Evolutionary conservation across 2,329 filamentous ascomycete species (phyloP), one percentile per base, ranked within the genome.

Genomic region (Zasmidium angulare): DNA sequence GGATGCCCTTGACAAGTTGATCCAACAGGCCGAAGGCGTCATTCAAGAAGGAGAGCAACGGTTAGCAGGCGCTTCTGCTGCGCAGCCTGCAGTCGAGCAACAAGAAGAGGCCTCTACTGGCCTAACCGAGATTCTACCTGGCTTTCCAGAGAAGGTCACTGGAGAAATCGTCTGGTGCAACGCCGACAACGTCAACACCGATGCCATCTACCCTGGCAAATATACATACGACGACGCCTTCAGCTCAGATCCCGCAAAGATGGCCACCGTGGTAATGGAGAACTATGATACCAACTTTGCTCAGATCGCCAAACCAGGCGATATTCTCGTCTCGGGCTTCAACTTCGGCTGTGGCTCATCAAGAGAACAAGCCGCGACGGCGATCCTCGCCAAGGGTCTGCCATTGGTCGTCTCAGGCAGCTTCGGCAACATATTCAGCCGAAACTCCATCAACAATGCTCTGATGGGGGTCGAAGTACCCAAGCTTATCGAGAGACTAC

Each of bases 171-270:
- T 96, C 50, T 96, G 95, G 76, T 90, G 86, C 71, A 90, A 96
- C 69, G 86, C 84, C 0, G 89, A 92, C 73, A 96, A 96, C 76
- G 86, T 97, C 73, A 90, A 95, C 77, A 98, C 93, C 0, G 93
- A 98, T 71, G 88, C 84, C 55, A 96, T 98, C 73, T 98, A 98
- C 74, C 89, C 92, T 0, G 91, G 90, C 3, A 92, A 93, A 72
- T 92, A 91, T 74, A 97, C 93, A 0, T 98, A 98, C 76, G 91
- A 96, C 72, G 93, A 98, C 71, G 84, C 90, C 68, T 82, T 98
- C 0, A 78, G 89, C 0, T 81, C 97, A 0, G 78, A 89, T 0
- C 79, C 77, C 0, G 88, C 91, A 62, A 86, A 86, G 58, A 97
- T 98, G 93, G 91, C 91, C 0, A 80, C 89, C 65, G 92, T 93